These are phyloP conservation scores for Plantago coronopus DNA, from an alignment of 305 asterid species.

Conservation along the genomic window DNA sequence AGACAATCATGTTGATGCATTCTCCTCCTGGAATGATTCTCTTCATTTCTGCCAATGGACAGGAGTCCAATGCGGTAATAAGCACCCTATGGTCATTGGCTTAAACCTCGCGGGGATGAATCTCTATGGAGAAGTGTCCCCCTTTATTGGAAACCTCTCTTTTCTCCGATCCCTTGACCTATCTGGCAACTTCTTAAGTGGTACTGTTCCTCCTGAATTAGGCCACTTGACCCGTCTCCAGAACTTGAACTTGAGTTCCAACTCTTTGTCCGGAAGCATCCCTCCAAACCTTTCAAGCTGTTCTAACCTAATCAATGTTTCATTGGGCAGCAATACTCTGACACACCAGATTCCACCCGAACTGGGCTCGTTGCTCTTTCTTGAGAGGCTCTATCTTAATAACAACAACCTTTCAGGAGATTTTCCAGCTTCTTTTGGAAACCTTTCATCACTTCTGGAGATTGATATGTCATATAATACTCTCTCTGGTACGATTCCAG, in stretches of 20 bases:
- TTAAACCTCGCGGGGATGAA: slow-evolving; percentile 40
- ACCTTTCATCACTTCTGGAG: slow-evolving; percentile 37
- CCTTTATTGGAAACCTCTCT: slow-evolving; percentile 51
- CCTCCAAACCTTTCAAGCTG: slow-evolving; percentile 43
- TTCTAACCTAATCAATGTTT: slow-evolving; percentile 34
- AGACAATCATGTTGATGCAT: neutral
- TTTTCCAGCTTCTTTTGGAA: slow-evolving; percentile 40
- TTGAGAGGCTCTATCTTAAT: slow-evolving; percentile 38
- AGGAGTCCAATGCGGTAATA: slow-evolving; percentile 41
- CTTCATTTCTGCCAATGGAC: slow-evolving; percentile 48
- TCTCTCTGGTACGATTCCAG: slow-evolving; percentile 33
- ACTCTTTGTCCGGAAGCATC: slow-evolving; percentile 33
- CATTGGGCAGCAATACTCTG: slow-evolving; percentile 43
- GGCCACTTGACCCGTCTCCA: slow-evolving; percentile 38
- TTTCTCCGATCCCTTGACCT: slow-evolving; percentile 44
- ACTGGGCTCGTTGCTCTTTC: slow-evolving; percentile 30
- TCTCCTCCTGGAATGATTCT: slow-evolving; percentile 9
- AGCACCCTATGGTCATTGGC: slow-evolving; percentile 28
- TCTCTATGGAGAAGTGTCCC: slow-evolving; percentile 44
- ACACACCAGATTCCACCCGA: slow-evolving; percentile 41
- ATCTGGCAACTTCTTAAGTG: slow-evolving; percentile 43
- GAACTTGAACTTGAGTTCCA: slow-evolving; percentile 42
- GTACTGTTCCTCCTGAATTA: slow-evolving; percentile 41
- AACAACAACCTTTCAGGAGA: slow-evolving; percentile 42
- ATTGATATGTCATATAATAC: slow-evolving; percentile 43